Evolutionary conservation across 164 flowering plant species (phyloP), one percentile per base, ranked within the genome.

Genomic region (Kingdonia uniflora): DNA sequence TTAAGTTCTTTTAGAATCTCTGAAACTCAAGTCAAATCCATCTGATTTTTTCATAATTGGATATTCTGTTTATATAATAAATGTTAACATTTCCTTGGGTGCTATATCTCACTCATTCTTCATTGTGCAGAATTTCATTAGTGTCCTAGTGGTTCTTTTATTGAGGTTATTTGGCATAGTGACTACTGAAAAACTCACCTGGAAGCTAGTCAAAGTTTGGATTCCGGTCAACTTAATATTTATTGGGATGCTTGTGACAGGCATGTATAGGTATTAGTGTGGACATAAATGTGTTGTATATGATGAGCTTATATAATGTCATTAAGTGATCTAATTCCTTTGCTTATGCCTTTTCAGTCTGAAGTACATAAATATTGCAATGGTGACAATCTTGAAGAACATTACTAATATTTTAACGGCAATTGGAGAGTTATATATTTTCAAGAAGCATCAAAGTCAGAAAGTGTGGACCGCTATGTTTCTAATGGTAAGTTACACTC

Each of bases 341-440:
- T 29, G 35, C 6, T 67, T 41, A 21, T 49, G 41, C 22, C 41
- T 54, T 66, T 77, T 64, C 89, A 84, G 92, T 68, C 74, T 87
- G 82, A 84, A 74, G 60, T 65, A 77, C 75, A 76, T 82, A 47
- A 87, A 87, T 62, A 65, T 87, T 66, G 92, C 92, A 53, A 84
- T 87, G 95, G 95, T 87, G 68, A 84, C 94, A 41, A 77, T 87
- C 63, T 72, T 87, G 73, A 87, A 87, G 85, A 87, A 87, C 49
- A 50, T 82, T 72, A 84, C 92, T 33, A 84, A 87, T 66, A 79
- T 87, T 51, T 42, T 87, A 43, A 80, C 90, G 19, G 92, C 96
- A 49, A 22, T 80, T 51, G 92, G 92, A 43, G 96, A 87, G 64
- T 21, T 69, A 8, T 84, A 82, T 65, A 58, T 87, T 22, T 84